phyloP scores from a whole-genome alignment of 2,329 filamentous ascomycete genomes.

The Allantophomopsis cytisporea region DNA sequence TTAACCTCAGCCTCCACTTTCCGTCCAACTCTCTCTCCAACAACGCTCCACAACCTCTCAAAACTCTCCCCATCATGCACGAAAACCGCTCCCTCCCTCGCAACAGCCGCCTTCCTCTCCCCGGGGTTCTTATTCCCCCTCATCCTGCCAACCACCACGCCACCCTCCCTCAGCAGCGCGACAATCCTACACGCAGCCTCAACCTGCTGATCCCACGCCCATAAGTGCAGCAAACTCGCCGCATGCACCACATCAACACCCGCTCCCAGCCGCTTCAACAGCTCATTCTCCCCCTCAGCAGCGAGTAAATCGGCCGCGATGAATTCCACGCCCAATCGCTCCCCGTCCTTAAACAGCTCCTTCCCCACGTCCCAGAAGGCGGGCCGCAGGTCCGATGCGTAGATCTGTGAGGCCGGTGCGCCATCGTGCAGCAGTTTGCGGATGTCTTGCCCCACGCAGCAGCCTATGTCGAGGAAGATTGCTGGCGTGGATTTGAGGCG shows the following conservation, averaged over 20 bases:
- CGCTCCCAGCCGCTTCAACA: slow-evolving; percentile 20
- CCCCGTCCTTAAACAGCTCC: slow-evolving; percentile 21
- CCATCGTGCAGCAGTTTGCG: slow-evolving; percentile 22
- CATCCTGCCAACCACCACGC: neutral
- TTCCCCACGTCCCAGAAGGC: slow-evolving; percentile 22
- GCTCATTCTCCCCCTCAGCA: slow-evolving; percentile 2
- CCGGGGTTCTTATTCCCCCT: neutral
- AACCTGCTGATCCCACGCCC: slow-evolving; percentile 3
- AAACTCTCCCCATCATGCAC: slow-evolving; percentile 8
- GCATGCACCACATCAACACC: slow-evolving; percentile 8
- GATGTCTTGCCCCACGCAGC: slow-evolving; percentile 24
- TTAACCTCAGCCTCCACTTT: too few relatives aligned
- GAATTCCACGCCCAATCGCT: slow-evolving; percentile 16
- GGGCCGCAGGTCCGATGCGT: slow-evolving; percentile 17
- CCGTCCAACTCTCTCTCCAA: slow-evolving; percentile 4
- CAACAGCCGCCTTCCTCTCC: neutral
- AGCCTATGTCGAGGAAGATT: slow-evolving; percentile 23
- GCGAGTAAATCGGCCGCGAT: slow-evolving; percentile 20
- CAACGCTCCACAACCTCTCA: slow-evolving; percentile 8
- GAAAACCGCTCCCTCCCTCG: slow-evolving; percentile 2
- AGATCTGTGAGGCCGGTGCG: slow-evolving; percentile 15
- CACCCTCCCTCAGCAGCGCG: neutral
- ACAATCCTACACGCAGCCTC: neutral
- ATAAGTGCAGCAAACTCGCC: slow-evolving; percentile 7
- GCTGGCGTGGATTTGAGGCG: slow-evolving; percentile 5